These are phyloP conservation scores for Posidonia oceanica DNA, from an alignment of 116 monocot species.

Conservation along the genomic window DNA sequence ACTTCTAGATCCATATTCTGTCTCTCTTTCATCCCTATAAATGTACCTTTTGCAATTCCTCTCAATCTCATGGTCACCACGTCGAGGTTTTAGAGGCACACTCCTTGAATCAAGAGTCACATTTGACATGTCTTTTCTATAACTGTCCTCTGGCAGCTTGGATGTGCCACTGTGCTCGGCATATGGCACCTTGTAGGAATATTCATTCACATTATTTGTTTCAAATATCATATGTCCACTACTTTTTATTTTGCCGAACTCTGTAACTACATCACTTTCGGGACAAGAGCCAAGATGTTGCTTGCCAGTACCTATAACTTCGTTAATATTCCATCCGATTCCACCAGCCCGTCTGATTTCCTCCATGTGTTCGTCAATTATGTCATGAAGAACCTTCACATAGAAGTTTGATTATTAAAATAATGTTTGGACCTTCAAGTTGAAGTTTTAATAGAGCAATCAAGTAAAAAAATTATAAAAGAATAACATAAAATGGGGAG, in stretches of 20 bases:
- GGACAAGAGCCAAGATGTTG: constrained; percentile 4
- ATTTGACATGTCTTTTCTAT: constrained; percentile 11
- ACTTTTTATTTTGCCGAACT: constrained; percentile 2
- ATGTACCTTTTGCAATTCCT: constrained; percentile 11
- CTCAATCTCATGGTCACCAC: constrained; percentile 6
- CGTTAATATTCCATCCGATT: constrained; percentile 43
- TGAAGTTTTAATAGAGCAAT: not conserved
- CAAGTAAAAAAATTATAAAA: not conserved
- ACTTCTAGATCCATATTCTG: constrained; percentile 12
- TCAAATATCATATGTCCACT: constrained; percentile 6
- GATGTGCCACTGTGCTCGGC: constrained; percentile 4
- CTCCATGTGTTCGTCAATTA: constrained; percentile 95
- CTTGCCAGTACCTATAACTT: constrained; percentile 9
- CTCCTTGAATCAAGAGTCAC: not conserved
- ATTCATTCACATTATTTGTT: not conserved
- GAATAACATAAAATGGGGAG: not conserved
- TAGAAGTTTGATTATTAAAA: not conserved
- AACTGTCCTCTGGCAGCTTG: constrained; percentile 7
- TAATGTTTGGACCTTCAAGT: not conserved
- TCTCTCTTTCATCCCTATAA: constrained; percentile 15
- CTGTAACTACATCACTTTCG: constrained; percentile 6
- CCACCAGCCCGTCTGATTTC: constrained; percentile 62
- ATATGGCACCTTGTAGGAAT: constrained; percentile 12
- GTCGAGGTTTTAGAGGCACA: not conserved
- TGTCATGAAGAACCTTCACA: constrained; percentile 61